Conservation (phyloP, 352 stramenopile species). For the Phytophthora crassamura region DNA sequence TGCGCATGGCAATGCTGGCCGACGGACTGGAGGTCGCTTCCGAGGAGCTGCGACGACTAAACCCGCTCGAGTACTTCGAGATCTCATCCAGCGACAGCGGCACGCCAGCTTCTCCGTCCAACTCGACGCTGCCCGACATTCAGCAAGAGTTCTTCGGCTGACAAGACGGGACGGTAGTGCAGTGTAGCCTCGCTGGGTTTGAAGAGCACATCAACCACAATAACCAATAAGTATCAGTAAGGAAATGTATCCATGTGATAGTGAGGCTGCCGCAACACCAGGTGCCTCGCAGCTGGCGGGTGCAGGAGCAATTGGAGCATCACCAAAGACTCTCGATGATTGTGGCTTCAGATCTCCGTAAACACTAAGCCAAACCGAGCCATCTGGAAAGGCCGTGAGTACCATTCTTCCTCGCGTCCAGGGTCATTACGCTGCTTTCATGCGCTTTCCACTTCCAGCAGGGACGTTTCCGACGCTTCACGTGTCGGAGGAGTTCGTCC, state of each 20-base stretch:
- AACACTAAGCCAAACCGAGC: constrained; percentile 14
- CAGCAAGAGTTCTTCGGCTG: constrained; percentile 47
- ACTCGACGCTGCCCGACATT: constrained; percentile 41
- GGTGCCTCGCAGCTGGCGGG: too few species aligned
- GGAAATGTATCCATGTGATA: too few species aligned
- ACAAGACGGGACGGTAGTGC: neutral
- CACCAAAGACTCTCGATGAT: too few species aligned
- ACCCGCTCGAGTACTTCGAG: constrained; percentile 44
- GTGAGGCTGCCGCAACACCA: too few species aligned
- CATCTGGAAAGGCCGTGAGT: constrained; percentile 1
- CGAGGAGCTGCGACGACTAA: constrained; percentile 37
- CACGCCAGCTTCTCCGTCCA: constrained; percentile 33
- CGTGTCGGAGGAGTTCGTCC: constrained; percentile 45
- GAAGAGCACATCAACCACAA: too few species aligned
- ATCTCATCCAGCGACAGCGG: constrained; percentile 35
- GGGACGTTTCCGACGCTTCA: constrained; percentile 46
- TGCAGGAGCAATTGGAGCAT: too few species aligned
- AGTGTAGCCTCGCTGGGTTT: too few species aligned
- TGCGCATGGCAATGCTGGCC: constrained; percentile 25
- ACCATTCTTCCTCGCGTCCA: constrained; percentile 23
- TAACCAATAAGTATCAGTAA: too few species aligned
- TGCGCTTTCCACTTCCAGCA: constrained; percentile 37
- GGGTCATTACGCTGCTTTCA: neutral
- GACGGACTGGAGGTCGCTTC: constrained; percentile 41
- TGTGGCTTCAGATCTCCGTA: constrained; percentile 6